A percentile compares a stretch with the other conserved stretches of the same genome.
Conservation (phyloP, 495 filamentous ascomycete species). For the Baudoinia panamericana region DNA sequence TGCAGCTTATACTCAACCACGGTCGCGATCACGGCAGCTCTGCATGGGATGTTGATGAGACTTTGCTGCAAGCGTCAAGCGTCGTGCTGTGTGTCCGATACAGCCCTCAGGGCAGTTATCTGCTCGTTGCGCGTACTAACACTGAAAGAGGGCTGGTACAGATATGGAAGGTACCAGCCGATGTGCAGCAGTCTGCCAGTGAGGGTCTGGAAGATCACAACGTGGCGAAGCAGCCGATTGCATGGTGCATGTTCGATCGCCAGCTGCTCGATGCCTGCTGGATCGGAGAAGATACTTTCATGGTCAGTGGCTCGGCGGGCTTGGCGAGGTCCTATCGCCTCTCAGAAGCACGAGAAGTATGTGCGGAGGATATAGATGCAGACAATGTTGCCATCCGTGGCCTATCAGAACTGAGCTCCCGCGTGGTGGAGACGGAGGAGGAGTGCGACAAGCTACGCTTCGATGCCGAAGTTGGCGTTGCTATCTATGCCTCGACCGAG, state of each 20-base stretch:
- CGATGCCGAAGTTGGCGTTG: slow-evolving; percentile 18
- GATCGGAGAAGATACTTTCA: slow-evolving; percentile 17
- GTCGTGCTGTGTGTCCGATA: slow-evolving; percentile 10
- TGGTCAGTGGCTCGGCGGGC: slow-evolving; percentile 20
- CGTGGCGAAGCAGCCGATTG: slow-evolving; percentile 19
- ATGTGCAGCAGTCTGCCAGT: background rate
- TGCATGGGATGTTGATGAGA: background rate
- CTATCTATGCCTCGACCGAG: slow-evolving; percentile 16
- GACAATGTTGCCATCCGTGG: background rate
- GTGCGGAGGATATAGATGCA: background rate
- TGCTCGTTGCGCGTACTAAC: slow-evolving; percentile 10
- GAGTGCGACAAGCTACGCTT: slow-evolving; percentile 21
- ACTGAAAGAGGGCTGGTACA: slow-evolving; percentile 8
- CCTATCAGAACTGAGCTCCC: background rate
- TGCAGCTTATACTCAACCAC: slow-evolving; percentile 7
- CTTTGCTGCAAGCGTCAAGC: slow-evolving; percentile 9
- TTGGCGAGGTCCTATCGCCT: slow-evolving; percentile 18
- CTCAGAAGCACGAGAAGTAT: background rate
- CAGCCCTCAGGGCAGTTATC: slow-evolving; percentile 5
- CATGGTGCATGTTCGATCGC: slow-evolving; percentile 12
- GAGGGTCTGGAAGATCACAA: background rate
- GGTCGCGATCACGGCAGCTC: slow-evolving; percentile 1
- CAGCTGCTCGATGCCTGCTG: slow-evolving; percentile 22
- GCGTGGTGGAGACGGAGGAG: background rate
- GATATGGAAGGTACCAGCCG: slow-evolving; percentile 3